These are phyloP conservation scores for Vicia faba DNA, from an alignment of 306 rosid species.

Conservation along the genomic window DNA sequence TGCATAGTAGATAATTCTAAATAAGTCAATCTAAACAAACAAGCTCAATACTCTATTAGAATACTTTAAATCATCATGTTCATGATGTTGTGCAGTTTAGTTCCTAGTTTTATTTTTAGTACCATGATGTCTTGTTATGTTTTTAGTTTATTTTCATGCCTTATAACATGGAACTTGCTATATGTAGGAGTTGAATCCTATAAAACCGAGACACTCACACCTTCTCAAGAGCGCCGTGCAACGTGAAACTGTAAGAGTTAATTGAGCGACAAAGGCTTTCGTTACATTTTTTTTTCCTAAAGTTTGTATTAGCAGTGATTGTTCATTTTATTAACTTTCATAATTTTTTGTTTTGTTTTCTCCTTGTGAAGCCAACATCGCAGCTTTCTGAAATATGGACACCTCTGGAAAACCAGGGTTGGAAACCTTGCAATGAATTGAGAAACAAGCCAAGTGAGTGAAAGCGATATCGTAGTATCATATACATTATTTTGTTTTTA, in stretches of 20 bases:
- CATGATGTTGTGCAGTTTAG: neutral
- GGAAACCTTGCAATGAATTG: slow-evolving; percentile 67
- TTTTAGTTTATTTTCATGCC: slow-evolving; percentile 6
- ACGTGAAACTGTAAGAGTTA: slow-evolving; percentile 68
- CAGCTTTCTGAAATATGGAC: slow-evolving; percentile 72
- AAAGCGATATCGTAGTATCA: no score
- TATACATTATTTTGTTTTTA: no score
- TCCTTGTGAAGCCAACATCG: slow-evolving; percentile 52
- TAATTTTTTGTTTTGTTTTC: slow-evolving; percentile 21
- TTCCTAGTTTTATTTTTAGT: neutral
- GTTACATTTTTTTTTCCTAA: slow-evolving; percentile 5
- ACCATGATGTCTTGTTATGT: neutral
- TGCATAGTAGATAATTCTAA: neutral
- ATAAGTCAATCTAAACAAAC: neutral
- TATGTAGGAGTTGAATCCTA: slow-evolving; percentile 75
- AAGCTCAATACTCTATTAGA: slow-evolving; percentile 18
- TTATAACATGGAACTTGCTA: slow-evolving; percentile 30
- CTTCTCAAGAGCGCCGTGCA: slow-evolving; percentile 84
- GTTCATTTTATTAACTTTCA: neutral
- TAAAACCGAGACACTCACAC: slow-evolving; percentile 79
- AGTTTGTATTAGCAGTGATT: slow-evolving; percentile 12
- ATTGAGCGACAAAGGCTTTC: slow-evolving; percentile 38
- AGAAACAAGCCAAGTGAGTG: slow-evolving; percentile 59
- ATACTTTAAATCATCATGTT: slow-evolving; percentile 17
- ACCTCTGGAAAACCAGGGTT: slow-evolving; percentile 67